Percentiles rank a stretch among this genome's conserved stretches.
phyloP scores from a whole-genome alignment of 202 grass and related monocot species.

The Zizania palustris region DNA sequence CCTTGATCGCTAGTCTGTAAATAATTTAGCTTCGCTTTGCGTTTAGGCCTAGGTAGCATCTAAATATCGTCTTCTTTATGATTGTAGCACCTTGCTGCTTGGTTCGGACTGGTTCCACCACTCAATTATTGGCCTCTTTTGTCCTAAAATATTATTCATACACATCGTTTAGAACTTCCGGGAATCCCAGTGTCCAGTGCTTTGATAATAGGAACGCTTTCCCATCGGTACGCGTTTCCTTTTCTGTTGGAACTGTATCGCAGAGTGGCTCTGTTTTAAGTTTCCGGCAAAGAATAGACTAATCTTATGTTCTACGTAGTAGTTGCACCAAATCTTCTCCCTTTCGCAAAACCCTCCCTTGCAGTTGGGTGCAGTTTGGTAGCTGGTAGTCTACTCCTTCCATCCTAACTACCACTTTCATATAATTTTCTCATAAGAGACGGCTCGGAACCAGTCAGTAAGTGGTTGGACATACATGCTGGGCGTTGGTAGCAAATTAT shows the following conservation, averaged over 20 bases:
- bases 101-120: not conserved
- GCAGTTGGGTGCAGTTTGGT: constrained; percentile 20
- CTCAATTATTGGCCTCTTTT: not conserved
- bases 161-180: not conserved
- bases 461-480: constrained; percentile 14
- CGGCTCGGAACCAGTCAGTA: not conserved
- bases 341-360: not conserved
- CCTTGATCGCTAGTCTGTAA: not conserved
- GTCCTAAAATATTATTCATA: not conserved
- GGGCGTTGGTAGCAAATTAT: not conserved
- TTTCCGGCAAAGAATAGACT: not conserved
- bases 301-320: not conserved
- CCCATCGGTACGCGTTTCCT: not conserved
- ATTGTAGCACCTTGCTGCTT: not conserved
- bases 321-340: constrained; percentile 32
- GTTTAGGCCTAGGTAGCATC: constrained; percentile 1
- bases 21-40: not conserved
- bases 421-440: not conserved
- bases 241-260: not conserved
- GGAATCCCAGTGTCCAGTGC: not conserved
- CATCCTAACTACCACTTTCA: constrained; percentile 7
- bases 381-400: not conserved
- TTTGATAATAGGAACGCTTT: not conserved
- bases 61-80: not conserved
- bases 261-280: not conserved